Evolutionary conservation across 192 early-diverging fungal genomes (phyloP).

Genomic region (Phycomyces nitens): DNA sequence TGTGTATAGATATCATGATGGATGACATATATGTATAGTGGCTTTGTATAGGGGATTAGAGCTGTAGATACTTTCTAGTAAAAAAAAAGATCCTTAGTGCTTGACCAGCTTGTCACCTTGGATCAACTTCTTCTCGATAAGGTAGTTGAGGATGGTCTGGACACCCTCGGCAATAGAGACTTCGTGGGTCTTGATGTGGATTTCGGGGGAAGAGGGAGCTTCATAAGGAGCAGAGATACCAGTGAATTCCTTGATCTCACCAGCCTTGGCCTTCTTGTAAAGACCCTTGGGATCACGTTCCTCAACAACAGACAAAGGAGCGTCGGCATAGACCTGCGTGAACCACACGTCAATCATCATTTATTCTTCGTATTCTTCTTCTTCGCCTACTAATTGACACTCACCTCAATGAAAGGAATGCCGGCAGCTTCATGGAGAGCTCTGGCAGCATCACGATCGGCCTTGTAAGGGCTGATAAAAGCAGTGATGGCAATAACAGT

Average conservation of each 20-base stretch:
- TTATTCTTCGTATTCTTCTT: neutral
- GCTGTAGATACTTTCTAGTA: no score
- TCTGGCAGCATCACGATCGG: constrained; percentile 78
- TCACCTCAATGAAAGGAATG: constrained; percentile 78
- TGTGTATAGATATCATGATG: no score
- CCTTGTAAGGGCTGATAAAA: constrained; percentile 87
- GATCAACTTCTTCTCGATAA: constrained; percentile 18
- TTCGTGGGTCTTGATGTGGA: constrained; percentile 81
- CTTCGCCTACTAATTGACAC: neutral
- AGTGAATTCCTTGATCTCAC: constrained; percentile 95
- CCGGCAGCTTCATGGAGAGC: constrained; percentile 69
- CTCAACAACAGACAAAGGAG: constrained; percentile 83
- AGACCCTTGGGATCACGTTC: constrained; percentile 92
- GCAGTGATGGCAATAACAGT: constrained; percentile 79
- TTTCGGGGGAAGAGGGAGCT: constrained; percentile 75
- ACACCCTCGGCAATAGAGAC: constrained; percentile 68
- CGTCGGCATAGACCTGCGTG: constrained; percentile 70
- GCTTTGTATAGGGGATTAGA: no score
- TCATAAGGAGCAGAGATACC: constrained; percentile 93
- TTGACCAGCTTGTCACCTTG: constrained; percentile 11
- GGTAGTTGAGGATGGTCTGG: constrained; percentile 38
- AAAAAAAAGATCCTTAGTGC: neutral
- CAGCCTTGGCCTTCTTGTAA: constrained; percentile 92
- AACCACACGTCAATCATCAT: constrained; percentile 7
- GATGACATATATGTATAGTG: no score